Percentiles rank a stretch among this genome's conserved stretches.
These are phyloP conservation scores for Dipteronia dyeriana DNA, from an alignment of 345 rosid species.

Conservation along the genomic window DNA sequence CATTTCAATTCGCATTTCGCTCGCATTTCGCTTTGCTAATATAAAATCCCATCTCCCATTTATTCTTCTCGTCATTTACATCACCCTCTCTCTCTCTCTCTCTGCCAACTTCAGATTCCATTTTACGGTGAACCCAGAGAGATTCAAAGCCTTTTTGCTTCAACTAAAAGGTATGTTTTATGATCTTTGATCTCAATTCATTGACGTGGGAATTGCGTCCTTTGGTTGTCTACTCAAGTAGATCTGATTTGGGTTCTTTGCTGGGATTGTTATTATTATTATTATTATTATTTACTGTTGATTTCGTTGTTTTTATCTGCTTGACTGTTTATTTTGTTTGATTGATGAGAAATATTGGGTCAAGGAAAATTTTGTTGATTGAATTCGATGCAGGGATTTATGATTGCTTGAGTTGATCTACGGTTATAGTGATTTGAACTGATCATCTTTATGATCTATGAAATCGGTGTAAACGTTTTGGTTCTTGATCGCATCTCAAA, in stretches of 20 bases:
- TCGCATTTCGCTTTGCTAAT: background rate
- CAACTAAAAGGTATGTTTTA: background rate
- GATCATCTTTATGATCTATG: background rate
- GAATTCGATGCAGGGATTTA: too few species aligned
- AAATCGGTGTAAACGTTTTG: background rate
- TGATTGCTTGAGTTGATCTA: background rate
- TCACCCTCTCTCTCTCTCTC: background rate
- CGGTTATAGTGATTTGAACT: background rate
- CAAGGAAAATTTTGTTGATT: too few species aligned
- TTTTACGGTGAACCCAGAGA: background rate
- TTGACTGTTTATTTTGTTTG: too few species aligned
- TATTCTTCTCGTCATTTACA: background rate
- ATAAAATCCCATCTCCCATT: background rate
- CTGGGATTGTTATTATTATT: too few species aligned
- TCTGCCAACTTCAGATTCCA: background rate
- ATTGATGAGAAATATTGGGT: background rate
- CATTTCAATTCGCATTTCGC: conserved; percentile 13
- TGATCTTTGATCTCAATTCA: background rate
- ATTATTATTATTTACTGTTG: background rate
- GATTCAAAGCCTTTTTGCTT: background rate
- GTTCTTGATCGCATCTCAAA: background rate
- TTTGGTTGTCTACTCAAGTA: background rate
- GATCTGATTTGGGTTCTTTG: conserved; percentile 11
- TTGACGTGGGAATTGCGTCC: background rate
- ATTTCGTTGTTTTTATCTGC: background rate